Percentiles rank a stretch among this genome's conserved stretches.
These are phyloP conservation scores for Piloderma croceum DNA, from an alignment of 768 basidiomycete genomes.

Conservation along the genomic window DNA sequence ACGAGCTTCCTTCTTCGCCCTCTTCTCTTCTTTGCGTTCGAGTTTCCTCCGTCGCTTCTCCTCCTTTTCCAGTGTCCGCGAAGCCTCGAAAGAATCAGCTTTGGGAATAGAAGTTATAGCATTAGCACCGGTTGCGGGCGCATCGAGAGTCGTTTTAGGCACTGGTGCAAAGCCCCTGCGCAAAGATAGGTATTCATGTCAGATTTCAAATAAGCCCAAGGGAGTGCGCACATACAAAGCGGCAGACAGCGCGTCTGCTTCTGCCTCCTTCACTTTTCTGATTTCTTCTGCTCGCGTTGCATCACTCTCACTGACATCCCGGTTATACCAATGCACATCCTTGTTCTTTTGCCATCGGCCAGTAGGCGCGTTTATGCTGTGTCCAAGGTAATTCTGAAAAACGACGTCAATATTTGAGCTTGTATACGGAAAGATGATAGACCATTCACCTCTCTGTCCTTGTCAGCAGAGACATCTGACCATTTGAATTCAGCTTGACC, in stretches of 20 bases:
- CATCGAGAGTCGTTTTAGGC: constrained; percentile 32
- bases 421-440: background rate
- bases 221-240: constrained; percentile 78
- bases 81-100: constrained; percentile 20
- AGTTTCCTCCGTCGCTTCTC: constrained; percentile 48
- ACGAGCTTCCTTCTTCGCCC: constrained; percentile 48
- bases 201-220: constrained; percentile 2
- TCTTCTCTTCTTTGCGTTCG: constrained; percentile 55
- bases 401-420: constrained; percentile 2
- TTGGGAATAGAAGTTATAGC: constrained; percentile 14
- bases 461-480: constrained; percentile 86
- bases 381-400: constrained; percentile 90
- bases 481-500: constrained; percentile 90
- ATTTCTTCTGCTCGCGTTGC: constrained; percentile 67
- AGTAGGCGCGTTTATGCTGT: constrained; percentile 90
- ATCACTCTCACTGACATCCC: constrained; percentile 45
- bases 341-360: constrained; percentile 98
- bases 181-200: constrained; percentile 1
- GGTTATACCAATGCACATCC: constrained; percentile 92
- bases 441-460: constrained; percentile 75
- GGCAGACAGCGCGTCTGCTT: constrained; percentile 80
- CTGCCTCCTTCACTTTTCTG: constrained; percentile 74
- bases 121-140: constrained; percentile 12
- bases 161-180: constrained; percentile 68
- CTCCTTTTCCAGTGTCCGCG: constrained; percentile 36